phyloP scores from a whole-genome alignment of 108 stramenopile species.

The Nitzschia inconspicua region DNA sequence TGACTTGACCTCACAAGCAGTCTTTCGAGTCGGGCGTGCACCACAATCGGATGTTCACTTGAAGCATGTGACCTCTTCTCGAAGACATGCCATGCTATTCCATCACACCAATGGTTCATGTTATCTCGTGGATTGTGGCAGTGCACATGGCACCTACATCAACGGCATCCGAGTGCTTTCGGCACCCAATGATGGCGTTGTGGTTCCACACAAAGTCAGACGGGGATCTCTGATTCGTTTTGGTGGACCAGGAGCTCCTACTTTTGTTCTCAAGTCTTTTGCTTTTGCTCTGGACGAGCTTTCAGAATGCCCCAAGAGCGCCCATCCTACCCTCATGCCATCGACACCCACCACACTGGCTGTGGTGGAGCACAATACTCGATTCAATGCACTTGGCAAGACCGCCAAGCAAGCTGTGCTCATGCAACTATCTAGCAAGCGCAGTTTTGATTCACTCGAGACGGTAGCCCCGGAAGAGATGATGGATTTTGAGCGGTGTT shows the following conservation, averaged over 20 bases:
- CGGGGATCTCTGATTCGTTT: constrained; percentile 77
- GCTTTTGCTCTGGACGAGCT: constrained; percentile 45
- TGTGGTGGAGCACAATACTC: constrained; percentile 43
- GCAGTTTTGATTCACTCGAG: constrained; percentile 42
- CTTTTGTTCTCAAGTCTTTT: constrained; percentile 74
- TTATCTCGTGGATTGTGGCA: constrained; percentile 79
- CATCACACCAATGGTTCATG: constrained; percentile 83
- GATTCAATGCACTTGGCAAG: constrained; percentile 34
- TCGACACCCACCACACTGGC: constrained; percentile 12
- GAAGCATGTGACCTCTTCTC: constrained; percentile 61
- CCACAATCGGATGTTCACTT: constrained; percentile 67
- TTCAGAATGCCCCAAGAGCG: background rate
- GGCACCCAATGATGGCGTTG: constrained; percentile 37
- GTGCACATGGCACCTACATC: constrained; percentile 77
- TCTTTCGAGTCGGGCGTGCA: constrained; percentile 67
- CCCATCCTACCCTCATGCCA: background rate
- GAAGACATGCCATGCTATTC: constrained; percentile 78
- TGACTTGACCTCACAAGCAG: constrained; percentile 60
- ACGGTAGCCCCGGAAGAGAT: constrained; percentile 19
- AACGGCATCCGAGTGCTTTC: constrained; percentile 62
- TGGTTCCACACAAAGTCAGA: constrained; percentile 61
- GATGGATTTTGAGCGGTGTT: constrained; percentile 17
- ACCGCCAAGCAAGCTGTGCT: constrained; percentile 20
- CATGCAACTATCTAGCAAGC: constrained; percentile 30
- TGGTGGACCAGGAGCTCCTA: constrained; percentile 76